Evolutionary conservation across 2,329 filamentous ascomycete genomes (phyloP).

Genomic region (Pseudocercospora macadamiae): DNA sequence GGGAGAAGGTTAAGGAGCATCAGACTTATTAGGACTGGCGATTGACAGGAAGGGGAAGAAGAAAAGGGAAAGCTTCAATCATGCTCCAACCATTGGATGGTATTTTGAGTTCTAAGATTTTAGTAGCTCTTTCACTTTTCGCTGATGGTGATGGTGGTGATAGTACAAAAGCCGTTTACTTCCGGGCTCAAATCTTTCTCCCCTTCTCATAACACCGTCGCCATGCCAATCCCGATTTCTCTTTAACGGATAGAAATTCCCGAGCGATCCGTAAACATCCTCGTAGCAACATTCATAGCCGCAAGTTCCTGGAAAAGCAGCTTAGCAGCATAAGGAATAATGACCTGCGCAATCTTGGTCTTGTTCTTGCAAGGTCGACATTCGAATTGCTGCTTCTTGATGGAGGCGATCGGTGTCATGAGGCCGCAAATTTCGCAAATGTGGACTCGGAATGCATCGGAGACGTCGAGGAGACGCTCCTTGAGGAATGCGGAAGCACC

Average conservation of each 20-base stretch:
- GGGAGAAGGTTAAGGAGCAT: constrained; percentile 40
- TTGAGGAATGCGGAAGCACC: constrained; percentile 96
- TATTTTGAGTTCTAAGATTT: too few relatives aligned
- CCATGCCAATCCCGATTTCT: neutral
- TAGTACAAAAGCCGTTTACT: neutral
- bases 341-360: constrained; percentile 95
- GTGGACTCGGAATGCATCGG: constrained; percentile 96
- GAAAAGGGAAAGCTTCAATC: too few relatives aligned
- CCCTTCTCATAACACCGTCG: neutral
- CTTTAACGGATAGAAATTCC: constrained; percentile 36
- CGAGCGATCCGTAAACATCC: constrained; percentile 78
- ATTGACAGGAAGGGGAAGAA: too few relatives aligned
- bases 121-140: neutral
- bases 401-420: constrained; percentile 98
- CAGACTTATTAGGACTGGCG: constrained; percentile 38
- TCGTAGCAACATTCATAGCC: constrained; percentile 96
- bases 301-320: constrained; percentile 97
- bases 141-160: neutral
- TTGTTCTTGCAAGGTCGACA: constrained; percentile 99
- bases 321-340: constrained; percentile 97
- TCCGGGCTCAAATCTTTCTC: too few relatives aligned
- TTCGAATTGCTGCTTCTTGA: constrained; percentile 94
- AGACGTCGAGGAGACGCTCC: constrained; percentile 95
- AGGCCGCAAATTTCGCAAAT: constrained; percentile 98
- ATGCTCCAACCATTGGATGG: too few relatives aligned